Evolutionary conservation across 495 filamentous ascomycete genomes (phyloP), one percentile per base, ranked within the genome.

Genomic region (Cairneyella variabilis): DNA sequence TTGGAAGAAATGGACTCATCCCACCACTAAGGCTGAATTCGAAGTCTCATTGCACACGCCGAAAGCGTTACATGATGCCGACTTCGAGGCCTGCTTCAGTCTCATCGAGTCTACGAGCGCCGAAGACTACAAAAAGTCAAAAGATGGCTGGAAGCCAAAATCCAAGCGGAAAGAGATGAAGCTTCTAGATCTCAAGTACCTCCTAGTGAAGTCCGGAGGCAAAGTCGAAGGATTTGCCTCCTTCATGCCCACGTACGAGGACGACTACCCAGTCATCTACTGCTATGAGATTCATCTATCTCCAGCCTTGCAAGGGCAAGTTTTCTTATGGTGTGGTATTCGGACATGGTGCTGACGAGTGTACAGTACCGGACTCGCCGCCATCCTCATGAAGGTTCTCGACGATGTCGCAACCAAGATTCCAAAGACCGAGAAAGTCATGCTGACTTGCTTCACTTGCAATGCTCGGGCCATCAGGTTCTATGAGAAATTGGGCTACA

Each of bases 281-380:
- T 86, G 87, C 68, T 96, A 96, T 66, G 91, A 96, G 71, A 81
- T 96, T 20, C 91, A 96, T 57, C 72, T 95, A 8, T 66, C 74
- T 36, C 67, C 74, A 1, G 59, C 54, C 1, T 66, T 83, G 3
- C 83, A 83, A 54, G 68, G 77, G 66, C 73, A 64, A 20, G 70
- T 36, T 25, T n/a, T 11, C 46, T 43, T 17, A 22, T 42, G 3
- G 10, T 23, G 28, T 14, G 22, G 5, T 43, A 6, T 18, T 52
- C 20, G 10, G n/a, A 3, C 18, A 38, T 56, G 32, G 28, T 38
- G 40, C 53, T 59, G 49, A 57, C 36, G 44, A 16, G n/a, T 44
- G 25, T 25, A n/a, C 18, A 80, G 77, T 11, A 71, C 74, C 22
- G 76, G 77, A 20, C 56, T 81, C 1, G 74, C 67, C 17, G 65